phyloP scores from a whole-genome alignment of 352 stramenopile genomes.

The Paralagenidium karlingii region DNA sequence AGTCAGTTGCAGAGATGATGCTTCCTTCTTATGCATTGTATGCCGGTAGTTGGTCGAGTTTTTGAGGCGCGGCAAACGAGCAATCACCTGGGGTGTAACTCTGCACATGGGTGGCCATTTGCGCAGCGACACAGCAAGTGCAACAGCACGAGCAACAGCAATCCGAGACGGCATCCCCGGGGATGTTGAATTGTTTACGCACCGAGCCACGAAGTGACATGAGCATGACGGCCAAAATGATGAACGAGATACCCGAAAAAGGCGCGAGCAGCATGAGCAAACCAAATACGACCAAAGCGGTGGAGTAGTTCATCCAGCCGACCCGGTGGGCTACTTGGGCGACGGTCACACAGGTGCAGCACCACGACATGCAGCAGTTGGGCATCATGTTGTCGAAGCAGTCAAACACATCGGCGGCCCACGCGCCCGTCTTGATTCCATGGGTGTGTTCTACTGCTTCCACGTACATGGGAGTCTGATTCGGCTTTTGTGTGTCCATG shows the following conservation, averaged over 20 bases:
- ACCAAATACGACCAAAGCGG: background rate
- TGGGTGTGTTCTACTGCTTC: constrained; percentile 3
- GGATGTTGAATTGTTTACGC: constrained; percentile 11
- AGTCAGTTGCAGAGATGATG: too few relatives aligned
- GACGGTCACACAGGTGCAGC: constrained; percentile 15
- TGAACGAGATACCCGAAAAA: too few relatives aligned
- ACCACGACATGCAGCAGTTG: constrained; percentile 12
- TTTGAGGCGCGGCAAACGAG: constrained; percentile 3
- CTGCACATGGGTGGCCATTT: constrained; percentile 17
- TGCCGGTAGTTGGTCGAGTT: constrained; percentile 7
- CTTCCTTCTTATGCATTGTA: too few relatives aligned
- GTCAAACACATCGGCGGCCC: constrained; percentile 9
- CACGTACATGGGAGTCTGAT: too few relatives aligned
- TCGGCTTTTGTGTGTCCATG: too few relatives aligned
- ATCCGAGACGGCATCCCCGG: constrained; percentile 6
- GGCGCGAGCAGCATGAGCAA: too few relatives aligned
- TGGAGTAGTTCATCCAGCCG: constrained; percentile 6
- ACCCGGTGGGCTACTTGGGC: constrained; percentile 13
- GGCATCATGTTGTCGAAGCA: constrained; percentile 13
- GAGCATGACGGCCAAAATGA: too few relatives aligned
- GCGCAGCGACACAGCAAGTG: constrained; percentile 13
- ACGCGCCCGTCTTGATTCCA: constrained; percentile 12
- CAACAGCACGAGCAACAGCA: constrained; percentile 6
- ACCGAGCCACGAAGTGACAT: constrained; percentile 3
- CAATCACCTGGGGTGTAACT: constrained; percentile 12